Evolutionary conservation across 805 yeast genomes (phyloP).

Genomic region (Saccharomycodes ludwigii): DNA sequence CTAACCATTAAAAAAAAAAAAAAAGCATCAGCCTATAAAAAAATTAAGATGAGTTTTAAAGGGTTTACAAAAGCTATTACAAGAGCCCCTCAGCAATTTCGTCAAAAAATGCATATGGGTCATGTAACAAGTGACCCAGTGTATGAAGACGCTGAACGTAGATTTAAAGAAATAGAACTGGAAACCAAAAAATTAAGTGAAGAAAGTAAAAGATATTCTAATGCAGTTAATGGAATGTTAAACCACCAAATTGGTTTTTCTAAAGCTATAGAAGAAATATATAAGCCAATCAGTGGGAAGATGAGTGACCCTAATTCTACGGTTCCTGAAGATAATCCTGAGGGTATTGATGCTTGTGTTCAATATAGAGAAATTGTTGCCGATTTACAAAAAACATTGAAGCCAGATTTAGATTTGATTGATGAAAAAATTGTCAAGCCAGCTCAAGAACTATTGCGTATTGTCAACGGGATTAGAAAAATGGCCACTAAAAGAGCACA

Average conservation of each 20-base stretch:
- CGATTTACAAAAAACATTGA: constrained; percentile 72
- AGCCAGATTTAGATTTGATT: constrained; percentile 87
- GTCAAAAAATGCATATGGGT: constrained; percentile 90
- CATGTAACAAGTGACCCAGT: constrained; percentile 69
- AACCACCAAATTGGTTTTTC: constrained; percentile 90
- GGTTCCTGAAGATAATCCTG: constrained; percentile 88
- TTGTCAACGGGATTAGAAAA: constrained; percentile 74
- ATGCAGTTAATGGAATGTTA: constrained; percentile 88
- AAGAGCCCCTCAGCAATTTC: constrained; percentile 84
- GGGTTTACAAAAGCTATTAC: constrained; percentile 72
- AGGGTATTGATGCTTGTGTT: constrained; percentile 89
- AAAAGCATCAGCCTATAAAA: not conserved
- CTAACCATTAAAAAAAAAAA: not conserved
- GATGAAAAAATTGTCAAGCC: constrained; percentile 85
- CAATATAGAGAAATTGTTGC: constrained; percentile 80
- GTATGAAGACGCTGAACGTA: constrained; percentile 88
- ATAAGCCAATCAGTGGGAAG: constrained; percentile 91
- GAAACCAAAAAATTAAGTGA: constrained; percentile 84
- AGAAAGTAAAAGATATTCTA: constrained; percentile 81
- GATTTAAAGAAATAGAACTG: constrained; percentile 82
- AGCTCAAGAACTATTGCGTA: constrained; percentile 77
- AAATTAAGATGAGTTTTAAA: constrained; percentile 60
- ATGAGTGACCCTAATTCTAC: constrained; percentile 80
- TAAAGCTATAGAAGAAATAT: constrained; percentile 90
- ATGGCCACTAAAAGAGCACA: constrained; percentile 94